These are phyloP conservation scores for Syncephalis fuscata DNA, from an alignment of 371 early-diverging fungal genomes.

Conservation along the genomic window DNA sequence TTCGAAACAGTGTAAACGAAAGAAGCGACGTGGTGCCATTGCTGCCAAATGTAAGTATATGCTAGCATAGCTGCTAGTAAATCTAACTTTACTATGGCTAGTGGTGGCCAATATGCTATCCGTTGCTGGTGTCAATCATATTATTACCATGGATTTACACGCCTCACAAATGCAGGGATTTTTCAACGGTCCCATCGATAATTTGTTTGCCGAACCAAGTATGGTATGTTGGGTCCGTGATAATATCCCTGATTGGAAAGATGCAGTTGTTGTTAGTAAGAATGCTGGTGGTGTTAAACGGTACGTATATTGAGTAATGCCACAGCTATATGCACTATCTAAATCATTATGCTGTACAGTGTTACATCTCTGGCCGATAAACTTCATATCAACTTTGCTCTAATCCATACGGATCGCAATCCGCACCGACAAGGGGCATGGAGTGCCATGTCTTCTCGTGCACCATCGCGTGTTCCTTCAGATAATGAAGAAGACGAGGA, in stretches of 20 bases:
- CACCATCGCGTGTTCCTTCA: too few species aligned
- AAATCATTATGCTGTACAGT: slow-evolving; percentile 16
- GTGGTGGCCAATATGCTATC: slow-evolving; percentile 90
- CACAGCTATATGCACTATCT: background rate
- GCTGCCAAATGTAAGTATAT: slow-evolving; percentile 66
- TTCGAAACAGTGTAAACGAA: slow-evolving; percentile 92
- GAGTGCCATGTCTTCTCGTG: too few species aligned
- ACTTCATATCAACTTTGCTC: slow-evolving; percentile 84
- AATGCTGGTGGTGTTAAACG: slow-evolving; percentile 97
- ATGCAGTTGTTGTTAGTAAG: slow-evolving; percentile 84
- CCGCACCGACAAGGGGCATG: background rate
- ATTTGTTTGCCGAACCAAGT: slow-evolving; percentile 85
- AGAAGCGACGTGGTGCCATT: slow-evolving; percentile 85
- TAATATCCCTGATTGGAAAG: slow-evolving; percentile 49
- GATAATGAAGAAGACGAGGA: too few species aligned
- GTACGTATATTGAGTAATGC: slow-evolving; percentile 16
- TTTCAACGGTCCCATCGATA: slow-evolving; percentile 89
- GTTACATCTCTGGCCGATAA: slow-evolving; percentile 92
- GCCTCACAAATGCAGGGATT: slow-evolving; percentile 94
- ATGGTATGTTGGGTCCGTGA: slow-evolving; percentile 82
- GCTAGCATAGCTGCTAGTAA: background rate
- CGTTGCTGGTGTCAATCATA: slow-evolving; percentile 91
- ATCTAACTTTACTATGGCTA: slow-evolving; percentile 8
- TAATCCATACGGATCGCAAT: slow-evolving; percentile 82
- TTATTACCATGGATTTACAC: slow-evolving; percentile 93